phyloP scores from a whole-genome alignment of 225 moss, liverwort and hornwort genomes.

The Sphagnum contortum region DNA sequence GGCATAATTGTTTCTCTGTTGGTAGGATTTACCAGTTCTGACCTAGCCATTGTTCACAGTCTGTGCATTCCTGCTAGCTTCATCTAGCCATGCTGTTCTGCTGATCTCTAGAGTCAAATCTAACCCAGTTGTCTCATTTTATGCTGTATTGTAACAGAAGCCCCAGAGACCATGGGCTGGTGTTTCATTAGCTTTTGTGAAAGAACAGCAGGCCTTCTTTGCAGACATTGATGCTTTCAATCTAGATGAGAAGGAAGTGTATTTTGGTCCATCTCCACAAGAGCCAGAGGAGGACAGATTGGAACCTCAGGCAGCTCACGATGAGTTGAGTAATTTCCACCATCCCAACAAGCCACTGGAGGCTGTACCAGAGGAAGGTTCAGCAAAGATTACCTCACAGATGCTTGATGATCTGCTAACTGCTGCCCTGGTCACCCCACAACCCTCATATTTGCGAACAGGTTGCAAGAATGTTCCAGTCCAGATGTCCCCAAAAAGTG shows the following conservation, averaged over 20 bases:
- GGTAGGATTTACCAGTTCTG: too few relatives aligned
- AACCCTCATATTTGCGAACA: slow-evolving; percentile 9
- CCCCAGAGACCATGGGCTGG: slow-evolving; percentile 51
- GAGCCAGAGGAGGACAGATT: slow-evolving; percentile 23
- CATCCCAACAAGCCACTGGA: slow-evolving; percentile 26
- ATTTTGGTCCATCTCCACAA: slow-evolving; percentile 35
- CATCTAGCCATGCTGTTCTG: too few relatives aligned
- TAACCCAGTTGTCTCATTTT: background rate
- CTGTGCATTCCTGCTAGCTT: too few relatives aligned
- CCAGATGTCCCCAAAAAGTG: slow-evolving; percentile 1
- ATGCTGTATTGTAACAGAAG: slow-evolving; percentile 24
- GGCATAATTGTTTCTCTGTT: too few relatives aligned
- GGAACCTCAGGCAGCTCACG: slow-evolving; percentile 34
- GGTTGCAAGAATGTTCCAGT: slow-evolving; percentile 6
- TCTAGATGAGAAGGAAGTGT: slow-evolving; percentile 67
- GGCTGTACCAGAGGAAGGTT: slow-evolving; percentile 25
- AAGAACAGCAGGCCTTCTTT: slow-evolving; percentile 76
- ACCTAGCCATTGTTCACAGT: too few relatives aligned
- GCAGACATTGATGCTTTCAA: slow-evolving; percentile 89
- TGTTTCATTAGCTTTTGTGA: slow-evolving; percentile 64
- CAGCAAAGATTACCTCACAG: slow-evolving; percentile 19
- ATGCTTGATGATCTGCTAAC: slow-evolving; percentile 47
- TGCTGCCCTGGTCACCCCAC: slow-evolving; percentile 66
- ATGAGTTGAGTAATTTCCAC: slow-evolving; percentile 16
- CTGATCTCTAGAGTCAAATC: too few relatives aligned